phyloP scores from a whole-genome alignment of 805 yeast species.

The Starmerella sp. region DNA sequence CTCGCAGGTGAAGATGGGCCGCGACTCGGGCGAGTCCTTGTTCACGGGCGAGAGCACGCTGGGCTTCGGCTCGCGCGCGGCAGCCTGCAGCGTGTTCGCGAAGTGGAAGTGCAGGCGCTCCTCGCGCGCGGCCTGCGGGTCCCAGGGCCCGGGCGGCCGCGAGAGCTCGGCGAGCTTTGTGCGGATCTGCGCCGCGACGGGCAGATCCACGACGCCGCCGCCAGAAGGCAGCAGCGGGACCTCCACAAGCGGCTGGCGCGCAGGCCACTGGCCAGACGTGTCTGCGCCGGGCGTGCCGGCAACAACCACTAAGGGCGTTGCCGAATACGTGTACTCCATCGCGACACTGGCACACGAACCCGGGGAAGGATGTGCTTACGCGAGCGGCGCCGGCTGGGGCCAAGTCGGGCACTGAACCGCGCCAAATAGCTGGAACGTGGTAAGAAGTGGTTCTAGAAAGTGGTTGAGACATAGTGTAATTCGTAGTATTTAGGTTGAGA shows the following conservation, averaged over 20 bases:
- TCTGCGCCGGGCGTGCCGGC: slow-evolving; percentile 4
- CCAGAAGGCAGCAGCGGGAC: neutral
- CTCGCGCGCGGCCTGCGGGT: slow-evolving; percentile 2
- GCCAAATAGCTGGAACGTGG: too few relatives aligned
- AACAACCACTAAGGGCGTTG: slow-evolving; percentile 1
- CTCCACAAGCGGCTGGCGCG: slow-evolving; percentile 1
- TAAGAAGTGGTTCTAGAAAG: too few relatives aligned
- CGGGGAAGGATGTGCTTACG: neutral
- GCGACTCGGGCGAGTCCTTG: slow-evolving; percentile 30
- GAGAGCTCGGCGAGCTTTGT: slow-evolving; percentile 1
- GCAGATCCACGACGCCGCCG: neutral
- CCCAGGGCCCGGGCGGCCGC: slow-evolving; percentile 9
- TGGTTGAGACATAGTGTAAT: too few relatives aligned
- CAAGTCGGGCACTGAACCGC: too few relatives aligned
- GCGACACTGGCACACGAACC: neutral
- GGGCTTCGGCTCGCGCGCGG: slow-evolving; percentile 18
- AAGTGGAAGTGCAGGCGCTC: slow-evolving; percentile 9
- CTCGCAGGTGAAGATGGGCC: slow-evolving; percentile 34
- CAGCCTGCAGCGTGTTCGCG: slow-evolving; percentile 4
- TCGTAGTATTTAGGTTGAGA: too few relatives aligned
- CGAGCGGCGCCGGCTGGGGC: neutral
- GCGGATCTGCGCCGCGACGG: neutral
- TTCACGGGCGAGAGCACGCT: slow-evolving; percentile 37
- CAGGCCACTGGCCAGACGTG: neutral
- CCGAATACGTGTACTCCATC: slow-evolving; percentile 5